These are phyloP conservation scores for Torulaspora pretoriensis DNA, from an alignment of 1,139 yeast genomes.

Conservation along the genomic window DNA sequence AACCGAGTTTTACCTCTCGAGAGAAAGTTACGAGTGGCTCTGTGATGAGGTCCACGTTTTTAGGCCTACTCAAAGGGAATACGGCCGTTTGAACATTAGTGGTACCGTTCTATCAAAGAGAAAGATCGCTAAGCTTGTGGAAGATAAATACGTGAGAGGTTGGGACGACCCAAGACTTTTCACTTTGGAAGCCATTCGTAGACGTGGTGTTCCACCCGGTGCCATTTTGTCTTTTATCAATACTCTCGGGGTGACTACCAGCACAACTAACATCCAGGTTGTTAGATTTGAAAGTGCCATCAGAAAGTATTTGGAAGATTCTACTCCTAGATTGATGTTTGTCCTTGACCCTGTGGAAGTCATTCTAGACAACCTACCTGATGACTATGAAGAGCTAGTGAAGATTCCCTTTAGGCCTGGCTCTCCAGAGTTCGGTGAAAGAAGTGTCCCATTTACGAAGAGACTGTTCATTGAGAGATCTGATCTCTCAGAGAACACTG, in stretches of 20 bases:
- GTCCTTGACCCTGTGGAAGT: conserved; percentile 82
- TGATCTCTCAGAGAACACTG: conserved; percentile 74
- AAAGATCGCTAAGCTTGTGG: conserved; percentile 89
- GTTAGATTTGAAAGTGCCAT: conserved; percentile 86
- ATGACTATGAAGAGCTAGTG: conserved; percentile 63
- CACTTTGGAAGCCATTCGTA: conserved; percentile 88
- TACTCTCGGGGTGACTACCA: conserved; percentile 94
- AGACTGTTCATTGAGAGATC: conserved; percentile 76
- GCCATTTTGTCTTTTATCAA: conserved; percentile 90
- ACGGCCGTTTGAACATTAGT: conserved; percentile 90
- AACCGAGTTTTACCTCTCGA: conserved; percentile 83
- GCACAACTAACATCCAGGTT: conserved; percentile 86
- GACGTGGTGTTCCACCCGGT: conserved; percentile 99
- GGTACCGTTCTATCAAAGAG: conserved; percentile 95
- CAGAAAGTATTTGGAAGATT: conserved; percentile 79
- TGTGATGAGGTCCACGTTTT: conserved; percentile 93
- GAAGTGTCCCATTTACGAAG: conserved; percentile 74
- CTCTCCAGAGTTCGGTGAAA: conserved; percentile 63
- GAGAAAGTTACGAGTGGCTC: conserved; percentile 97
- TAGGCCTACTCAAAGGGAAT: conserved; percentile 98
- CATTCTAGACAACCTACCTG: conserved; percentile 75
- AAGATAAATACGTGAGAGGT: conserved; percentile 75
- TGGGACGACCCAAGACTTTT: conserved; percentile 99
- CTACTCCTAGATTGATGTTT: conserved; percentile 95
- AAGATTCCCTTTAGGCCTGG: conserved; percentile 92